phyloP scores from a whole-genome alignment of 2,329 filamentous ascomycete genomes.

The Lecanicillium sp. region DNA sequence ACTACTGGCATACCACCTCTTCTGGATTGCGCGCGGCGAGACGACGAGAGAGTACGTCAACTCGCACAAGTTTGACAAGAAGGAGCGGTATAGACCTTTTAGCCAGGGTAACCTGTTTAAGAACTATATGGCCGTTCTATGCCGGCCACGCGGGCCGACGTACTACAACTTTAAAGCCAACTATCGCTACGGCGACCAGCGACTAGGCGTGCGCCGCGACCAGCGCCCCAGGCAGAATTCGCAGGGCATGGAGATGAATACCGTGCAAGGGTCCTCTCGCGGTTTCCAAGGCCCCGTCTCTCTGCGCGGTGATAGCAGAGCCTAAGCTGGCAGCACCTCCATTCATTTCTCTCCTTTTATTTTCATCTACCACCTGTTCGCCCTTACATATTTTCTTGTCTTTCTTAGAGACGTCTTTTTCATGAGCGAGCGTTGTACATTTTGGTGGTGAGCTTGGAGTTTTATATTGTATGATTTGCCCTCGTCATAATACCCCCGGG shows the following conservation, averaged over 20 bases:
- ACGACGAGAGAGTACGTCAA: constrained; percentile 95
- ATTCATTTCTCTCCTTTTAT: constrained; percentile 6
- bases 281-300: constrained; percentile 49
- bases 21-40: constrained; percentile 83
- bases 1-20: constrained; percentile 81
- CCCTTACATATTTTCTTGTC: background rate
- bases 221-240: constrained; percentile 38
- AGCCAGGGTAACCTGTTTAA: constrained; percentile 66
- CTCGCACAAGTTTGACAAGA: constrained; percentile 88
- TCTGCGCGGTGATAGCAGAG: constrained; percentile 28
- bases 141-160: constrained; percentile 75
- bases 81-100: constrained; percentile 86
- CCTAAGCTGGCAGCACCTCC: constrained; percentile 8
- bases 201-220: constrained; percentile 51
- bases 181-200: constrained; percentile 76
- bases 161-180: constrained; percentile 80
- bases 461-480: background rate
- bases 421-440: constrained; percentile 7
- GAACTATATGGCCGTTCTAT: constrained; percentile 78
- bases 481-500: too few species aligned
- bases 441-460: constrained; percentile 1
- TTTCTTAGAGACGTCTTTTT: background rate
- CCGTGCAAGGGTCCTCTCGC: constrained; percentile 37
- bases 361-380: background rate
- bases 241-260: constrained; percentile 66